phyloP scores from a whole-genome alignment of 345 rosid species.

The Pistacia integerrima region DNA sequence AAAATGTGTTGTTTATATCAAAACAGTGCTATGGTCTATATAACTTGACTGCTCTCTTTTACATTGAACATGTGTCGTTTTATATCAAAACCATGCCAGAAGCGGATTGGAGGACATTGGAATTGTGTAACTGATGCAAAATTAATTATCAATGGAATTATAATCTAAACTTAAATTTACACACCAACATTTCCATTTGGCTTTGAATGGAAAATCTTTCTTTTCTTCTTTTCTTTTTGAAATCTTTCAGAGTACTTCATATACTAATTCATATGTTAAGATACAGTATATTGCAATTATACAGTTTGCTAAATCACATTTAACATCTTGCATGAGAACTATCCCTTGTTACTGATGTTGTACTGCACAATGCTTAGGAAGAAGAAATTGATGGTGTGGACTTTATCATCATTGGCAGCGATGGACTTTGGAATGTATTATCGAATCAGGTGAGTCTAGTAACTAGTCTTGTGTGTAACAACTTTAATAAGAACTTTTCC shows the following conservation, averaged over 20 bases:
- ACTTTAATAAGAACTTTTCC: background rate
- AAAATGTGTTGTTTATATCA: background rate
- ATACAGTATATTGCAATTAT: background rate
- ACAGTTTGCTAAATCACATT: background rate
- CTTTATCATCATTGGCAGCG: slow-evolving; percentile 61
- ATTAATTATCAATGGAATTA: background rate
- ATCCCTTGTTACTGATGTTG: slow-evolving; percentile 11
- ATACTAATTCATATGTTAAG: background rate
- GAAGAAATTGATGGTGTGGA: slow-evolving; percentile 50
- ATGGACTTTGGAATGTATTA: slow-evolving; percentile 65
- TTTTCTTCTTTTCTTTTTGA: background rate
- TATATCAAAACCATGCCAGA: background rate
- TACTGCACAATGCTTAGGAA: slow-evolving; percentile 39
- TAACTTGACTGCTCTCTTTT: background rate
- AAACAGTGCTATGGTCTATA: background rate
- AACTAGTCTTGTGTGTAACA: background rate
- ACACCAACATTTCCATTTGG: background rate
- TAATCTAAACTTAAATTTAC: background rate
- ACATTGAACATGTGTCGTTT: background rate
- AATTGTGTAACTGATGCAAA: background rate
- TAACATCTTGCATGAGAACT: background rate
- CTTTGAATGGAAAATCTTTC: background rate
- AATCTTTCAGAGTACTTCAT: background rate
- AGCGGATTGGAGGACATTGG: background rate
- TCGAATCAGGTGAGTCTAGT: slow-evolving; percentile 44